Evolutionary conservation across 225 moss, liverwort and hornwort species (phyloP), one percentile per base, ranked within the genome.

Genomic region (Physcomitrium patens): DNA sequence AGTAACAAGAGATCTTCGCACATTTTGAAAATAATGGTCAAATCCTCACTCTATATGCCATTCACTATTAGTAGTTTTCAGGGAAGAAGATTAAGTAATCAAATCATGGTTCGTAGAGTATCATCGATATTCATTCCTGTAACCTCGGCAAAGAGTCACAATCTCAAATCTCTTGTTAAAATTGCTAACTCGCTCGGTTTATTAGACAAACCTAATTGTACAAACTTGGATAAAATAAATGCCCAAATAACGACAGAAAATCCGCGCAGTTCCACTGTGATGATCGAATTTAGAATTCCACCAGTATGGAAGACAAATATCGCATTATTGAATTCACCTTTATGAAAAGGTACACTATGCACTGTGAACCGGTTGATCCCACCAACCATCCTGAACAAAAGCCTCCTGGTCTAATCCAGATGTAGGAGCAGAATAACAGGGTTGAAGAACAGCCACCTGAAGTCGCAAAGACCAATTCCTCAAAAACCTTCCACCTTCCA

Each of bases 401-500:
- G 42, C 65, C 18, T 61, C 23, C 63, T 54, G 23, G 63, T 76
- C 76, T 76, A 50, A 79, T 76, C 28, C 57, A 71, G 27, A 58
- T 22, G 57, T 26, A 45, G 51, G 17, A 65, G 56, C 63, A 67
- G 67, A 27, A 53, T 60, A 57, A 20, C 7, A 47, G 17, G 42
- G 50, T 50, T 16, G 63, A 8, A 10, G 16, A 82, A 74, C 44
- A 22, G 41, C n/a, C 28, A 69, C 73, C 60, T 22, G 43, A 20
- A 69, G 24, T 60, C 54, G 59, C 70, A 74, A 27, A 50, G 70
- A 19, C 41, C 19, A 37, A 65, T 65, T 60, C 78, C 19, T 78
- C 71, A 68, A 55, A 76, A 37, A 57, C 61, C 63, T 62, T 64
- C 76, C 76, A 59, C 19, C 83, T 68, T 65, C 73, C 76, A 12